Evolutionary conservation across 805 yeast species (phyloP).

Genomic region (Wickerhamomyces subpelliculosus): DNA sequence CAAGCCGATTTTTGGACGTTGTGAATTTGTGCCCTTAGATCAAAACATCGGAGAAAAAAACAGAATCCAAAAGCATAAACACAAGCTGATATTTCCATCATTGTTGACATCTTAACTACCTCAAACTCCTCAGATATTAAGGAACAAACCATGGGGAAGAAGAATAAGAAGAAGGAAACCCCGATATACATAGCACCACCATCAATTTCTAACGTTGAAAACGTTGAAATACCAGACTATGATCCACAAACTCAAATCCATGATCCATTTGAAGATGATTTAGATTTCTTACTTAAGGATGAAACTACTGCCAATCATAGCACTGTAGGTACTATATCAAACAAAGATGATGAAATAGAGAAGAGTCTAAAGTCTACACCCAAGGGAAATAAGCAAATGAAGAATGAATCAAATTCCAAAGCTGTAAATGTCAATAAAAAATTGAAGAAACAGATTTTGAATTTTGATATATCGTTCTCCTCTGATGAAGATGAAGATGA

Average conservation of each 20-base stretch:
- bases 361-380: too few species aligned
- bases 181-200: slow-evolving; percentile 9
- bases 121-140: neutral
- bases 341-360: neutral
- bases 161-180: slow-evolving; percentile 1
- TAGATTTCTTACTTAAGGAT: slow-evolving; percentile 12
- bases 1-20: too few species aligned
- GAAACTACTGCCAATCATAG: neutral
- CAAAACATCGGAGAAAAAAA: too few species aligned
- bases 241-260: slow-evolving; percentile 12
- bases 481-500: slow-evolving; percentile 10
- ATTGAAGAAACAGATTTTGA: slow-evolving; percentile 13
- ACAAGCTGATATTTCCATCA: too few species aligned
- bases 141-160: slow-evolving; percentile 5
- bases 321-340: neutral
- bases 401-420: neutral
- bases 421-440: slow-evolving; percentile 3
- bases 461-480: slow-evolving; percentile 12
- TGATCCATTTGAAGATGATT: slow-evolving; percentile 14
- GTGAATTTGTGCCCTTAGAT: too few species aligned
- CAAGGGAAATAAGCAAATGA: neutral
- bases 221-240: slow-evolving; percentile 5
- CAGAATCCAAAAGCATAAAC: too few species aligned
- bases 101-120: neutral
- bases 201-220: neutral